These are phyloP conservation scores for Monosporascus sp. DNA, from an alignment of 2,329 filamentous ascomycete species.

Conservation along the genomic window DNA sequence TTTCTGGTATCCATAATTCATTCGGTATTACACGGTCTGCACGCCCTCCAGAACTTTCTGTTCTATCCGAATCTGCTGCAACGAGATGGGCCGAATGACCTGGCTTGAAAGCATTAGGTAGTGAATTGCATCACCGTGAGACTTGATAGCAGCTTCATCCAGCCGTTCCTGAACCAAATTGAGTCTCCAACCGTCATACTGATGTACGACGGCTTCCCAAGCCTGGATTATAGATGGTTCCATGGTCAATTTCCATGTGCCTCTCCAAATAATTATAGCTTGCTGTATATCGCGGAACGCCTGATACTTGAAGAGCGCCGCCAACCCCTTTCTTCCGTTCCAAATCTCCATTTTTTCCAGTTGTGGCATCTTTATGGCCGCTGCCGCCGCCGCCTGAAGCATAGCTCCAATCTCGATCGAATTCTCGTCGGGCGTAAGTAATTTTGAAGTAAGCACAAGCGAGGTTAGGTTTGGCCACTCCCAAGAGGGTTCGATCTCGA, in stretches of 20 bases:
- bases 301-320: slow-evolving; percentile 27
- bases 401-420: slow-evolving; percentile 15
- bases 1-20: too few relatives aligned
- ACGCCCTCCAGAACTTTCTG: slow-evolving; percentile 18
- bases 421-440: slow-evolving; percentile 18
- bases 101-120: slow-evolving; percentile 22
- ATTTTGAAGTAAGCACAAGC: slow-evolving; percentile 26
- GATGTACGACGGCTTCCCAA: slow-evolving; percentile 23
- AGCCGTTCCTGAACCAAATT: slow-evolving; percentile 16
- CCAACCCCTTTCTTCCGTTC: slow-evolving; percentile 28
- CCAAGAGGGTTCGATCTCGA: slow-evolving; percentile 18
- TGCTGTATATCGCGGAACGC: not conserved
- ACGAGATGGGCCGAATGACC: slow-evolving; percentile 28
- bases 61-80: slow-evolving; percentile 28
- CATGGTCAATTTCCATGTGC: slow-evolving; percentile 25
- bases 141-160: slow-evolving; percentile 24
- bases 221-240: slow-evolving; percentile 15
- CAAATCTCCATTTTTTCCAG: slow-evolving; percentile 31
- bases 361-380: slow-evolving; percentile 26
- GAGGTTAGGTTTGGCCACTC: slow-evolving; percentile 27
- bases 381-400: slow-evolving; percentile 20
- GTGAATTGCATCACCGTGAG: slow-evolving; percentile 27
- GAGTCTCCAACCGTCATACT: slow-evolving; percentile 13
- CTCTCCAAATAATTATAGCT: slow-evolving; percentile 23
- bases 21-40: too few relatives aligned